Evolutionary conservation across 2,329 filamentous ascomycete species (phyloP).

Genomic region (Diplodia mutila): DNA sequence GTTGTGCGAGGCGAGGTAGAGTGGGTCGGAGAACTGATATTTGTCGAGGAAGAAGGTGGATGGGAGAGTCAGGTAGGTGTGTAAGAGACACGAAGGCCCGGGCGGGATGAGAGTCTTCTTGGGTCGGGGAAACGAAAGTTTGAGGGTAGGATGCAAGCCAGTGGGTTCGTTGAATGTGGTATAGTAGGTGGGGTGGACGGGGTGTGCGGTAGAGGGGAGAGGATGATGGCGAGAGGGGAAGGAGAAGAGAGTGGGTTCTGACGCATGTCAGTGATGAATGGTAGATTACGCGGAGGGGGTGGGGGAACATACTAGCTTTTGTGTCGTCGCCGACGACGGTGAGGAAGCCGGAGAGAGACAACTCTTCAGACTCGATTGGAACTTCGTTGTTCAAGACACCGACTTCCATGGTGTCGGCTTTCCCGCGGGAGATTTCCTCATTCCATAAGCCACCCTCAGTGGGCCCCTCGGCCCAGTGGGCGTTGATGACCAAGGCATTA

Average conservation of each 20-base stretch:
- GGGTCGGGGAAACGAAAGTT: conserved; percentile 61
- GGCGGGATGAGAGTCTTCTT: conserved; percentile 52
- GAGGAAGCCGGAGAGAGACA: conserved; percentile 77
- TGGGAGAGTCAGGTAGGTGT: conserved; percentile 83
- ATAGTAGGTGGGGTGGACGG: conserved; percentile 64
- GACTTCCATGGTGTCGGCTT: conserved; percentile 70
- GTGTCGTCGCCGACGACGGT: conserved; percentile 76
- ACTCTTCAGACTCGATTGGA: conserved; percentile 69
- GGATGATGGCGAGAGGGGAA: conserved; percentile 80
- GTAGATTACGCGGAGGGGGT: not conserved
- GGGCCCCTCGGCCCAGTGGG: conserved; percentile 58
- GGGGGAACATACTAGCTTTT: conserved; percentile 59
- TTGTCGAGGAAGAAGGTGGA: conserved; percentile 81
- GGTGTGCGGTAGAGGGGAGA: conserved; percentile 41
- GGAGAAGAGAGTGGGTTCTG: conserved; percentile 75
- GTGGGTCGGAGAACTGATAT: conserved; percentile 76
- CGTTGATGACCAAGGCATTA: conserved; percentile 66
- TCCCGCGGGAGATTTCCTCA: conserved; percentile 45
- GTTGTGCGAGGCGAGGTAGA: conserved; percentile 83
- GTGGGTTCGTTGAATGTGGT: conserved; percentile 70
- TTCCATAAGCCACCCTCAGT: conserved; percentile 25
- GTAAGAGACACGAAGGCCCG: conserved; percentile 65
- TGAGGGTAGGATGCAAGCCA: conserved; percentile 81
- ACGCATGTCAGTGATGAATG: conserved; percentile 26
- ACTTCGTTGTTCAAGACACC: conserved; percentile 73